Base-by-base conservation (phyloP, 1,284 basidiomycete species). In the Phellinidium pouzarii region DNA sequence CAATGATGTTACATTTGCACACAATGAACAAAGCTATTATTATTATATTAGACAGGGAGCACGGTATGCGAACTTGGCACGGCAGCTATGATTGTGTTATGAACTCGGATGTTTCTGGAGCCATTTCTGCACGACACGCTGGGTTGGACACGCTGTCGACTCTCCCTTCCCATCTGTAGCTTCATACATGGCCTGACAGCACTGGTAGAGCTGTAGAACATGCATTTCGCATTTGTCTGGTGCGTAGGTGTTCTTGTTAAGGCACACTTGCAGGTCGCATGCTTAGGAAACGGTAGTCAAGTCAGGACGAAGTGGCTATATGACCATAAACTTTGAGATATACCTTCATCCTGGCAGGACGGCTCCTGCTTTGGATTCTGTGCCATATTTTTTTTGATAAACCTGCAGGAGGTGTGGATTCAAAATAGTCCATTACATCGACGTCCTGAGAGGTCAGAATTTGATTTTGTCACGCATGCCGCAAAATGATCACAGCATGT, bases 181-280 rank as follows among this genome's bases (percentile, higher is more conserved):
- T 11, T 40, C 31, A 14, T 34, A 82, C 72, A 86, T 76, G 29
- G 62, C 54, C 44, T 75, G 69, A 60, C 82, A 84, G 60, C 82
- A 84, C 54, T 68, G 61, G 60, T 85, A 84, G n/a, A 84, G 68
- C 34, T 67, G 70, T 43, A 74, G 68, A 25, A 86, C 2, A 74
- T 65, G 62, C 85, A 82, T 72, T 86, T 76, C 51, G 61, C 84
- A 87, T 58, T 74, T 79, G 17, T 84, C 79, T 0, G 81, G 84
- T 1, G 59, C 59, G 59, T 84, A 86, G 0, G 78, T 84, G 64
- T 86, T 76, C 58, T 74, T 79, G 55, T 73, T 72, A 19, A 87
- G 67, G 62, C 84, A 87, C 0, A 67, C 52, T 50, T 87, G 84
- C 3, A 87, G 68, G 17, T 69, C 62, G 61, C 84, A 87, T 0